These are phyloP conservation scores for Articulospora tetracladia DNA, from an alignment of 495 filamentous ascomycete genomes.

Conservation along the genomic window DNA sequence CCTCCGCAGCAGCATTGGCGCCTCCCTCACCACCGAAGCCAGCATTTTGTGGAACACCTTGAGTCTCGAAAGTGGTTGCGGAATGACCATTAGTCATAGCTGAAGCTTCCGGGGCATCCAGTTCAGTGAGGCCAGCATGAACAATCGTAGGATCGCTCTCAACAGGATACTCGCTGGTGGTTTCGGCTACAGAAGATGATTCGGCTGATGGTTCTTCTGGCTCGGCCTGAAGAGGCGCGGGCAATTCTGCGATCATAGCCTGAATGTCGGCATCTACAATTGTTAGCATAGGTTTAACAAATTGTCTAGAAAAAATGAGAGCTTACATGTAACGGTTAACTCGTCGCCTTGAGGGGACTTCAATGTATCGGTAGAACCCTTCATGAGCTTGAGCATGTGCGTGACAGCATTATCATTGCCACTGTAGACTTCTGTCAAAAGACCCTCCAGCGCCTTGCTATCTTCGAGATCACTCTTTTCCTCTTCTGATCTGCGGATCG, in stretches of 20 bases:
- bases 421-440: conserved; percentile 82
- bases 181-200: conserved; percentile 3
- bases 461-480: conserved; percentile 62
- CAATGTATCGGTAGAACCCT: conserved; percentile 73
- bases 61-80: conserved; percentile 12
- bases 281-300: conserved; percentile 25
- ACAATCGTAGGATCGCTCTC: conserved; percentile 69
- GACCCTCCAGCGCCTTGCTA: conserved; percentile 83
- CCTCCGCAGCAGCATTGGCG: conserved; percentile 65
- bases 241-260: conserved; percentile 46
- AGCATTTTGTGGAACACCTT: conserved; percentile 42
- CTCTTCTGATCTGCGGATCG: conserved; percentile 62
- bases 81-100: conserved; percentile 48
- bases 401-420: conserved; percentile 78
- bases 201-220: neutral
- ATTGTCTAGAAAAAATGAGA: neutral
- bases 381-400: conserved; percentile 79
- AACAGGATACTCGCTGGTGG: conserved; percentile 32
- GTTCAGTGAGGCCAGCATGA: conserved; percentile 74
- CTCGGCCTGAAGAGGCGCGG: conserved; percentile 31
- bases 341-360: conserved; percentile 56
- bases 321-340: conserved; percentile 76
- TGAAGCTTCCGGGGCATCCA: conserved; percentile 42
- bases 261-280: conserved; percentile 60
- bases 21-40: conserved; percentile 51